A percentile compares a stretch with the other conserved stretches of the same genome.
Conservation (phyloP, 768 basidiomycete species). For the Rhodotorula babjevae region DNA sequence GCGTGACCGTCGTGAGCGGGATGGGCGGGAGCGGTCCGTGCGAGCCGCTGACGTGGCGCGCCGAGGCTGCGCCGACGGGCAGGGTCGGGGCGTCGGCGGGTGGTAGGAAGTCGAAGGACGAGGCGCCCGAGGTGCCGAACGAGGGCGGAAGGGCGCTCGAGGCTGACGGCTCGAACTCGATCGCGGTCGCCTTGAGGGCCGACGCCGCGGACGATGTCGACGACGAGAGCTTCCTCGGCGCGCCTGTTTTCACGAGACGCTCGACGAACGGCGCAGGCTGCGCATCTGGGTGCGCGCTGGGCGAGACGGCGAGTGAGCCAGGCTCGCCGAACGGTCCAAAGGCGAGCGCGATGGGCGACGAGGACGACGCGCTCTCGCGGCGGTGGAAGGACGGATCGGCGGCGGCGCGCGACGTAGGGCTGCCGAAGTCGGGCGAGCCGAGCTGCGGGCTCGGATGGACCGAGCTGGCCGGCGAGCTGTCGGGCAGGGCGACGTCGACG, state of each 20-base stretch:
- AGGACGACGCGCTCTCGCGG: not conserved
- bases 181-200: not conserved
- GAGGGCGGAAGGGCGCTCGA: not conserved
- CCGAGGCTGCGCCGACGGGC: not conserved
- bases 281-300: not conserved
- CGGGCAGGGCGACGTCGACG: not conserved
- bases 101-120: constrained; percentile 8
- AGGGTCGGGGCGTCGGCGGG: not conserved
- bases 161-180: not conserved
- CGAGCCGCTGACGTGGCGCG: not conserved
- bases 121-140: not conserved
- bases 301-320: constrained; percentile 9
- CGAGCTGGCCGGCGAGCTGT: not conserved
- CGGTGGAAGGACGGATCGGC: not conserved
- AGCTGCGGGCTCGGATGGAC: not conserved
- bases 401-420: not conserved
- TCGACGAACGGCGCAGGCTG: not conserved
- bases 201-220: not conserved
- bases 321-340: constrained; percentile 8
- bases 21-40: constrained; percentile 27
- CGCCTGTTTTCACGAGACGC: not conserved
- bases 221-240: not conserved
- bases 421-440: not conserved
- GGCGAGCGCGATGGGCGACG: not conserved
- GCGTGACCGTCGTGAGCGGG: constrained; percentile 10